Conservation (phyloP, 345 rosid species). For the Clausena lansium region DNA sequence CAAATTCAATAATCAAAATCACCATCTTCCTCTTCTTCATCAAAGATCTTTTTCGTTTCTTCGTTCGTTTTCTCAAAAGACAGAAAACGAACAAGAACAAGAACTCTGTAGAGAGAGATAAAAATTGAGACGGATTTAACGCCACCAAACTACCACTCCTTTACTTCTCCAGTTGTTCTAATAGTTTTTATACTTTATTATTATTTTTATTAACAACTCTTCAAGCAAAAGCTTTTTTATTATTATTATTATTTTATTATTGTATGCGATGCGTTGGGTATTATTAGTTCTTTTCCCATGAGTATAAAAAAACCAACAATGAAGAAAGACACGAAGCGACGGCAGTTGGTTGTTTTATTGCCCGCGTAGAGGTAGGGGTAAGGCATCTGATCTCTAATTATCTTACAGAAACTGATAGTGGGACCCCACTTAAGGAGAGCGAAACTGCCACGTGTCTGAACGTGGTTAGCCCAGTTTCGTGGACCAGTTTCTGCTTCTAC, state of each 20-base stretch:
- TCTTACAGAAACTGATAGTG: not conserved
- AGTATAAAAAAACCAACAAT: not conserved
- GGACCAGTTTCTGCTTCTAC: not conserved
- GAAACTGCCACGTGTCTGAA: not conserved
- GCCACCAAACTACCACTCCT: not conserved
- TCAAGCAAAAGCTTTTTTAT: not conserved
- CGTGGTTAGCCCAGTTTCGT: not conserved
- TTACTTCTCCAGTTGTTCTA: not conserved
- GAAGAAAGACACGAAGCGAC: not conserved
- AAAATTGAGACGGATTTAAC: not conserved
- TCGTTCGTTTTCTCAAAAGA: not conserved
- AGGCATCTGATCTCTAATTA: not conserved
- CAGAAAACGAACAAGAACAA: constrained; percentile 3
- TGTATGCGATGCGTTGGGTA: no score
- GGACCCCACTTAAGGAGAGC: not conserved
- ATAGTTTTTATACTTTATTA: not conserved
- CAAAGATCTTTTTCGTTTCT: not conserved
- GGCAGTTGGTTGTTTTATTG: constrained; percentile 20
- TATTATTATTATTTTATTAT: no score
- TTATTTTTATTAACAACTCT: not conserved
- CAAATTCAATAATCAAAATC: constrained; percentile 19
- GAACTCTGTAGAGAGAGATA: not conserved
- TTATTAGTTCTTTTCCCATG: not conserved
- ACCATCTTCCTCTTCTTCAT: constrained; percentile 1
- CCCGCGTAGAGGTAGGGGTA: not conserved